Conservation (phyloP, 2,329 filamentous ascomycete species). For the Esteya vermicola region DNA sequence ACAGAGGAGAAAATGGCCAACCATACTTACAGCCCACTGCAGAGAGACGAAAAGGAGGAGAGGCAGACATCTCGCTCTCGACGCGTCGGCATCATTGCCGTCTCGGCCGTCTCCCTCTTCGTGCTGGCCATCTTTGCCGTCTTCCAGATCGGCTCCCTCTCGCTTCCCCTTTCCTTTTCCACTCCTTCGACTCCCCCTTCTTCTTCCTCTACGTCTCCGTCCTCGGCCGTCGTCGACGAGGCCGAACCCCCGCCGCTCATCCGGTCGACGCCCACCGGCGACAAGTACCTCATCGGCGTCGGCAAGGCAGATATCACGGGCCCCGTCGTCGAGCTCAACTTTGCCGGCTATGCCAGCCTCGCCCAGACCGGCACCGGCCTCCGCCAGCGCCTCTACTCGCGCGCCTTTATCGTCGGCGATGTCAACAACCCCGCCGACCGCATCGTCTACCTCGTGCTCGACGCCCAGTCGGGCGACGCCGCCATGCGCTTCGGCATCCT, state of each 20-base stretch:
- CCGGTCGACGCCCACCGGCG: slow-evolving; percentile 15
- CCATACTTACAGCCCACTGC: background rate
- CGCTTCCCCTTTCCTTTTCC: too few relatives aligned
- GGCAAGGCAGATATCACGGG: slow-evolving; percentile 48
- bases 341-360: slow-evolving; percentile 86
- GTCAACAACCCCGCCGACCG: slow-evolving; percentile 50
- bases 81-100: slow-evolving; percentile 13
- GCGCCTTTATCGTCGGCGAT: slow-evolving; percentile 76
- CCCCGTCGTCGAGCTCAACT: slow-evolving; percentile 76
- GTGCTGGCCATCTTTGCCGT: slow-evolving; percentile 14
- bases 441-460: slow-evolving; percentile 77
- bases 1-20: too few relatives aligned
- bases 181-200: slow-evolving; percentile 6
- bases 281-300: slow-evolving; percentile 37
- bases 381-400: slow-evolving; percentile 74
- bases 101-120: slow-evolving; percentile 20
- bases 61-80: slow-evolving; percentile 6
- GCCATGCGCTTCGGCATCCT: slow-evolving; percentile 80
- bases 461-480: slow-evolving; percentile 79
- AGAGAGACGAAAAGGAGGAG: background rate
- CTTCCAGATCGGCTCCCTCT: background rate
- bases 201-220: background rate
- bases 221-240: background rate
- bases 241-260: slow-evolving; percentile 4
- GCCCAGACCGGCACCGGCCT: slow-evolving; percentile 71